phyloP scores from a whole-genome alignment of 2,329 filamentous ascomycete genomes.

The Nemania abortiva region DNA sequence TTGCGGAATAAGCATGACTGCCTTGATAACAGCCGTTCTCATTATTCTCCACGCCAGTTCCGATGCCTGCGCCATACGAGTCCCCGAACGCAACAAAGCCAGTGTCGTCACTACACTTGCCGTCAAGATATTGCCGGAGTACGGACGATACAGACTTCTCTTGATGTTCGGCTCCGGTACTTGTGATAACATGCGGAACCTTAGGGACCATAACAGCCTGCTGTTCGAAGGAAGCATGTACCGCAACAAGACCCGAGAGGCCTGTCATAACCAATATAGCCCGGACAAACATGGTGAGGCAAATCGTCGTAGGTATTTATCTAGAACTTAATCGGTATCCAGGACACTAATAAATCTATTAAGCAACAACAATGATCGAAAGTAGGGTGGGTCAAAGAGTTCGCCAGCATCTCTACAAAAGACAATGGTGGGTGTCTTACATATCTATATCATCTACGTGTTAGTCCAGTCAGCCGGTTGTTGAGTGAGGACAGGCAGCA shows the following conservation, averaged over 20 bases:
- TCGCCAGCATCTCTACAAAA: not conserved
- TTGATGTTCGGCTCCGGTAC: slow-evolving; percentile 2
- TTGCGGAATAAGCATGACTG: slow-evolving; percentile 56
- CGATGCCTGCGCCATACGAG: slow-evolving; percentile 63
- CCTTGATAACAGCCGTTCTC: slow-evolving; percentile 59
- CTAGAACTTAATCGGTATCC: not conserved
- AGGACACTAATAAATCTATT: not conserved
- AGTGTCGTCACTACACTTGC: slow-evolving; percentile 10
- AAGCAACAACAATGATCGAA: not conserved
- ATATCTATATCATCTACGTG: not conserved
- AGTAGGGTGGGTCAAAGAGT: slow-evolving; percentile 4
- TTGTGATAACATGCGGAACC: slow-evolving; percentile 38
- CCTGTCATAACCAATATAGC: slow-evolving; percentile 5
- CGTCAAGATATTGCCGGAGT: slow-evolving; percentile 1
- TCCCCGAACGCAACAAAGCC: slow-evolving; percentile 61
- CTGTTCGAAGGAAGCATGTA: slow-evolving; percentile 17
- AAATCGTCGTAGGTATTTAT: slow-evolving; percentile 16
- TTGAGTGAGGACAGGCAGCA: slow-evolving; percentile 34
- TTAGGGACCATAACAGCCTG: slow-evolving; percentile 26
- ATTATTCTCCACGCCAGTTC: slow-evolving; percentile 56
- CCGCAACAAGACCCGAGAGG: slow-evolving; percentile 1
- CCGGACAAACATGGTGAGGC: slow-evolving; percentile 40
- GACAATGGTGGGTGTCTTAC: not conserved
- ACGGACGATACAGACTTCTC: slow-evolving; percentile 20
- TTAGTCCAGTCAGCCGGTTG: slow-evolving; percentile 10